phyloP scores from a whole-genome alignment of 2,329 filamentous ascomycete genomes.

The Monosporascus ibericus region DNA sequence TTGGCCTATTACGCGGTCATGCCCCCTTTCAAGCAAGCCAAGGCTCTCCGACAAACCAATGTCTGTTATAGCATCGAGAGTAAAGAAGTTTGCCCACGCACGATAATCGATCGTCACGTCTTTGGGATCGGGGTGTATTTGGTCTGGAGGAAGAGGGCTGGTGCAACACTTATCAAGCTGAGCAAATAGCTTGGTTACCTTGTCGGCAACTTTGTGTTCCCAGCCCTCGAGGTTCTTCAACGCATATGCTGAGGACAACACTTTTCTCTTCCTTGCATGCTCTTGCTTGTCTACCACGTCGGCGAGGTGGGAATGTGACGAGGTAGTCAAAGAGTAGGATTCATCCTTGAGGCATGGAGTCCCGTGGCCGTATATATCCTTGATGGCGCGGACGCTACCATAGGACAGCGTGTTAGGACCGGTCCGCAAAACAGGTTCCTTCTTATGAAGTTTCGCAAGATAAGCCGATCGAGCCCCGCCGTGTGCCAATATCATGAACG shows the following conservation, averaged over 20 bases:
- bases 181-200: conserved; percentile 36
- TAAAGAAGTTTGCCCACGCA: conserved; percentile 49
- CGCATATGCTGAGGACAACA: conserved; percentile 45
- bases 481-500: conserved; percentile 39
- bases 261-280: conserved; percentile 44
- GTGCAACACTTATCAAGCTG: conserved; percentile 38
- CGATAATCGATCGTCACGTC: conserved; percentile 45
- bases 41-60: conserved; percentile 47
- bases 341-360: conserved; percentile 44
- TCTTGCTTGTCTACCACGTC: conserved; percentile 46
- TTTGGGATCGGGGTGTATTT: conserved; percentile 18
- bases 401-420: conserved; percentile 40
- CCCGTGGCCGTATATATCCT: conserved; percentile 46
- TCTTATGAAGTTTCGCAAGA: conserved; percentile 38
- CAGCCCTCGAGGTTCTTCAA: conserved; percentile 47
- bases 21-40: conserved; percentile 43
- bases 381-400: conserved; percentile 35
- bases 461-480: conserved; percentile 36
- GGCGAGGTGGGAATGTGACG: conserved; percentile 44
- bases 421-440: conserved; percentile 36
- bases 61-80: conserved; percentile 49
- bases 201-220: conserved; percentile 50
- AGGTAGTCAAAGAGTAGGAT: conserved; percentile 38
- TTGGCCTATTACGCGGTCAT: conserved; percentile 37
- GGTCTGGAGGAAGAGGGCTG: conserved; percentile 25